A percentile compares a stretch with the other conserved stretches of the same genome.
These are phyloP conservation scores for Brassica incana DNA, from an alignment of 345 rosid species.

Conservation along the genomic window DNA sequence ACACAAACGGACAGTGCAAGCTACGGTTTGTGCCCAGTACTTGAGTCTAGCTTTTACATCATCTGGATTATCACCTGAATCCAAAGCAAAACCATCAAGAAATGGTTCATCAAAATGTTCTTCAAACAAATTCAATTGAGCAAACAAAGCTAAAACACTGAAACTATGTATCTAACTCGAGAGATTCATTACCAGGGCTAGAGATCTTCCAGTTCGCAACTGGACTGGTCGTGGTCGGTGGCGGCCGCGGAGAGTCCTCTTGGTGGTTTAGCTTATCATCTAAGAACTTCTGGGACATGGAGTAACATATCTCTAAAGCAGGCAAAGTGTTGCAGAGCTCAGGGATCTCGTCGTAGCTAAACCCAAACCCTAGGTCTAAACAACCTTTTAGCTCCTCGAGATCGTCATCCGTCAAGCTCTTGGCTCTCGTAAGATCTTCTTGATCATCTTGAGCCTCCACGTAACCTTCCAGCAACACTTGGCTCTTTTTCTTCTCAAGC, in stretches of 20 bases:
- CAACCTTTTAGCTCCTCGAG: slow-evolving; percentile 92
- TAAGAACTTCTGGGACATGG: slow-evolving; percentile 82
- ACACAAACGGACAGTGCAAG: slow-evolving; percentile 86
- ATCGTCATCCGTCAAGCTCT: slow-evolving; percentile 90
- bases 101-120: neutral
- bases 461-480: slow-evolving; percentile 83
- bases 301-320: slow-evolving; percentile 91
- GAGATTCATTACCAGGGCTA: slow-evolving; percentile 64
- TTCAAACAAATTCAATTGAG: neutral
- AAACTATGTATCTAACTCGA: neutral
- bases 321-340: slow-evolving; percentile 93
- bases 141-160: neutral
- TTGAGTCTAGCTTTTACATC: slow-evolving; percentile 95
- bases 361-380: slow-evolving; percentile 91
- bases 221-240: slow-evolving; percentile 43
- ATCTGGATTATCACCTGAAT: slow-evolving; percentile 86
- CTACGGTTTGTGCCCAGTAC: slow-evolving; percentile 96
- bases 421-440: slow-evolving; percentile 69
- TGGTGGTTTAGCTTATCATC: slow-evolving; percentile 57
- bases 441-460: slow-evolving; percentile 43
- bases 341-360: slow-evolving; percentile 92
- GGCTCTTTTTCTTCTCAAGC: slow-evolving; percentile 65
- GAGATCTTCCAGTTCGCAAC: slow-evolving; percentile 94
- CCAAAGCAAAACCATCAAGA: neutral
- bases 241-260: slow-evolving; percentile 31